These are phyloP conservation scores for Diplodia intermedia DNA, from an alignment of 2,329 filamentous ascomycete species.

Conservation along the genomic window DNA sequence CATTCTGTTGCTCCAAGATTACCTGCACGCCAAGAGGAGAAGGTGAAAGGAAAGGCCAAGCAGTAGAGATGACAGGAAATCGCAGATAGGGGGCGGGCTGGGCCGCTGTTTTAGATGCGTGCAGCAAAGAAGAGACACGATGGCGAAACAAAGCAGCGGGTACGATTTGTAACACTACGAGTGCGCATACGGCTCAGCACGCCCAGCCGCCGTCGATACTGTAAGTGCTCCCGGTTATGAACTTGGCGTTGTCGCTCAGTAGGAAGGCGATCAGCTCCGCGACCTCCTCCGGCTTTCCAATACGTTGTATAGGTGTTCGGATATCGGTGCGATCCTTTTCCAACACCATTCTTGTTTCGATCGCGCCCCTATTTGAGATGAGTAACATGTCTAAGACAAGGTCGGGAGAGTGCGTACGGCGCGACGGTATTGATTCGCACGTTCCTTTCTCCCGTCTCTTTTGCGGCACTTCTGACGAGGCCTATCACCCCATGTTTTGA, in stretches of 20 bases:
- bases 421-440: slow-evolving; percentile 52
- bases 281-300: slow-evolving; percentile 38
- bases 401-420: slow-evolving; percentile 43
- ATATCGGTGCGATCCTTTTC: slow-evolving; percentile 8
- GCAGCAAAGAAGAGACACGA: neutral
- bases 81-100: neutral
- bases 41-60: neutral
- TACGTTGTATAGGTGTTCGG: slow-evolving; percentile 29
- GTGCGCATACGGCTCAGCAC: neutral
- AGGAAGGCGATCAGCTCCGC: slow-evolving; percentile 53
- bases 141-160: neutral
- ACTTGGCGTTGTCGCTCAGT: slow-evolving; percentile 51
- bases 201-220: slow-evolving; percentile 51
- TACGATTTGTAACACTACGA: neutral
- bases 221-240: slow-evolving; percentile 51
- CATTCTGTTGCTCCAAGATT: neutral
- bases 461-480: slow-evolving; percentile 47
- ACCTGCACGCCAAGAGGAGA: neutral
- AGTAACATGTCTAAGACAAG: neutral
- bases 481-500: slow-evolving; percentile 36
- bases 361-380: slow-evolving; percentile 31
- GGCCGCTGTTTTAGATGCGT: neutral
- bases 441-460: slow-evolving; percentile 43
- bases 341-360: slow-evolving; percentile 40
- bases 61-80: neutral